A percentile compares a stretch with the other conserved stretches of the same genome.
These are phyloP conservation scores for Trametes pubescens DNA, from an alignment of 1,284 basidiomycete genomes.

Conservation along the genomic window DNA sequence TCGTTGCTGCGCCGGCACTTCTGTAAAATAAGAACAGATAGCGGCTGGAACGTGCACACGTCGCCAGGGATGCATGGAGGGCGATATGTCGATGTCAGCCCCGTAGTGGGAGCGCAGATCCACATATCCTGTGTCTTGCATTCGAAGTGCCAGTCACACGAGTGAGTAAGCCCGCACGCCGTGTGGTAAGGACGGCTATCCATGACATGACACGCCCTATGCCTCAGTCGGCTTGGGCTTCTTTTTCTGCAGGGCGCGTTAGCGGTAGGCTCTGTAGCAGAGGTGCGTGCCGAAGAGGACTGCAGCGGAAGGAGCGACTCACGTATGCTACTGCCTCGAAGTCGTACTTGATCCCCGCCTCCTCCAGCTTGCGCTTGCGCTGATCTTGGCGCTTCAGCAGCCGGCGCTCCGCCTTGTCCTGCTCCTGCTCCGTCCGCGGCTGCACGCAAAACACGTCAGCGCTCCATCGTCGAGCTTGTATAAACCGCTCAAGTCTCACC, in stretches of 20 bases:
- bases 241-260: constrained; percentile 35
- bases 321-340: constrained; percentile 81
- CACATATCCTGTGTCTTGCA: no score
- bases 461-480: constrained; percentile 9
- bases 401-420: constrained; percentile 71
- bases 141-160: no score
- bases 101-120: background rate
- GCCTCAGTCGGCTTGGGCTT: constrained; percentile 38
- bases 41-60: background rate
- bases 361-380: constrained; percentile 82
- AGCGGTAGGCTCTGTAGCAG: constrained; percentile 6
- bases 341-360: constrained; percentile 90
- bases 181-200: background rate
- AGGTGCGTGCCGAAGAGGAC: background rate
- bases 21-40: background rate
- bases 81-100: background rate
- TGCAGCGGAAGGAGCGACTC: constrained; percentile 39
- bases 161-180: background rate
- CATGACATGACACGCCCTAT: constrained; percentile 16
- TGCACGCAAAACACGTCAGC: constrained; percentile 43
- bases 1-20: constrained; percentile 1
- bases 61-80: background rate
- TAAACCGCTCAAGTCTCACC: constrained; percentile 50
- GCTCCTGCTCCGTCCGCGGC: constrained; percentile 81
- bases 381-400: constrained; percentile 82